Evolutionary conservation across 2,329 filamentous ascomycete species (phyloP).

Genomic region (Capronia epimyces): DNA sequence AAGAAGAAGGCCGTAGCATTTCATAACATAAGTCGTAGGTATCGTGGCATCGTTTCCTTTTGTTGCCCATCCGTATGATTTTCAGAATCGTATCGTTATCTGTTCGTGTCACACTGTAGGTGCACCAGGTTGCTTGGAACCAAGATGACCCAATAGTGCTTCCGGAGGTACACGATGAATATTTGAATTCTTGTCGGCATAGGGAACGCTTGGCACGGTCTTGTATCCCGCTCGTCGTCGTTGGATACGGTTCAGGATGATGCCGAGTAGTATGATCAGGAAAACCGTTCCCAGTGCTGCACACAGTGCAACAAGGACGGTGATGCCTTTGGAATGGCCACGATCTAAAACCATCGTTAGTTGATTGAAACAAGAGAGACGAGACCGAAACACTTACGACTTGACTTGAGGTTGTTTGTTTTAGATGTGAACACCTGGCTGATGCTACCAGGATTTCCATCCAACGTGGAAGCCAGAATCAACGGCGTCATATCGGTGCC

Average conservation of each 20-base stretch:
- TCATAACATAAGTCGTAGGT: conserved; percentile 15
- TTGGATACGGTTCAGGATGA: conserved; percentile 46
- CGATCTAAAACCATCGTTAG: conserved; percentile 29
- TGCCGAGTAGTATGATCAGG: conserved; percentile 43
- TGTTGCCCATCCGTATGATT: not conserved
- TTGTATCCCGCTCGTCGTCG: conserved; percentile 45
- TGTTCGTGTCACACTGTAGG: conserved; percentile 15
- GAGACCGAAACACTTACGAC: conserved; percentile 48
- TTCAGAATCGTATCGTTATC: not conserved
- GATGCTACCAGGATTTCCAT: conserved; percentile 66
- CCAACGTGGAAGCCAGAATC: conserved; percentile 65
- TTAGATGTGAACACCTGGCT: conserved; percentile 79
- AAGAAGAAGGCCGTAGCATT: not conserved
- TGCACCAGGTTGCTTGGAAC: conserved; percentile 13
- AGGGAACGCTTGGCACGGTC: conserved; percentile 40
- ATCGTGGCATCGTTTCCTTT: conserved; percentile 21
- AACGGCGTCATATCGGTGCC: conserved; percentile 74
- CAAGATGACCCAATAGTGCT: conserved; percentile 37
- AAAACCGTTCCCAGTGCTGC: conserved; percentile 45
- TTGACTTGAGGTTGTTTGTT: conserved; percentile 64
- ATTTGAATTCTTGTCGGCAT: conserved; percentile 43
- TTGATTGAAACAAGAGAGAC: conserved; percentile 1
- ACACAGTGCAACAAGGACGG: conserved; percentile 44
- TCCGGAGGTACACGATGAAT: conserved; percentile 45
- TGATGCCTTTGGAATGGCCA: conserved; percentile 42